Evolutionary conservation across 2,329 filamentous ascomycete genomes (phyloP), one percentile per base, ranked within the genome.

Genomic region (Fusarium keratoplasticum): DNA sequence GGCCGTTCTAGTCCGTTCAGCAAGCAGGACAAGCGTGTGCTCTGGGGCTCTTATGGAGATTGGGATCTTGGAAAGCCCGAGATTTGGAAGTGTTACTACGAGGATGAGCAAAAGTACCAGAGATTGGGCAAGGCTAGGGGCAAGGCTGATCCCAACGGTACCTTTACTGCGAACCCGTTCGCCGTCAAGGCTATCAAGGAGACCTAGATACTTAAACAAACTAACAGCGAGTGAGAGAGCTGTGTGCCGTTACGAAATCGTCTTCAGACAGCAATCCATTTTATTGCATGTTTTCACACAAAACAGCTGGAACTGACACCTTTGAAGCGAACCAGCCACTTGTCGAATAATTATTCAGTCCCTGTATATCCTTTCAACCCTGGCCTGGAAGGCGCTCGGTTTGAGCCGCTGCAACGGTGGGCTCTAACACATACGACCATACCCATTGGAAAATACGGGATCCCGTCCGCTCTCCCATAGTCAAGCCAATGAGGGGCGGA

Each of bases 41-140:
- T 84, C 10, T 85, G 82, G 83, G 83, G 82, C 0, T 82, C 81
- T 0, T 84, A 80, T 42, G 82, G 83, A 0, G 78, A 81, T 18
- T 84, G 76, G 70, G 73, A 82, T 10, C 79, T 76, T 47, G 42
- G 25, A 13, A 55, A 55, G 31, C 31, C 27, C 13, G 47, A 72
- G 18, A 70, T 81, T 16, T 82, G 82, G 81, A 64, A 73, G 35
- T 57, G 61, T 11, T 84, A 84, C 60, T 82, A 82, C 22, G 52
- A 55, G 31, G 71, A 79, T 50, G 68, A 68, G 9, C 72, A 62
- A 3, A 82, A 82, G 71, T 84, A 83, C 61, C 66, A 80, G 64
- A 79, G 69, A 57, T 31, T 84, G 38, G 73, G 75, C 31, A 72
- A 64, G 66, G 73, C 74, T 8, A 80, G 82, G 38, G 72, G 73